Evolutionary conservation across 2,329 filamentous ascomycete species (phyloP), one percentile per base, ranked within the genome.

Genomic region (Hirsutella rhossiliensis): DNA sequence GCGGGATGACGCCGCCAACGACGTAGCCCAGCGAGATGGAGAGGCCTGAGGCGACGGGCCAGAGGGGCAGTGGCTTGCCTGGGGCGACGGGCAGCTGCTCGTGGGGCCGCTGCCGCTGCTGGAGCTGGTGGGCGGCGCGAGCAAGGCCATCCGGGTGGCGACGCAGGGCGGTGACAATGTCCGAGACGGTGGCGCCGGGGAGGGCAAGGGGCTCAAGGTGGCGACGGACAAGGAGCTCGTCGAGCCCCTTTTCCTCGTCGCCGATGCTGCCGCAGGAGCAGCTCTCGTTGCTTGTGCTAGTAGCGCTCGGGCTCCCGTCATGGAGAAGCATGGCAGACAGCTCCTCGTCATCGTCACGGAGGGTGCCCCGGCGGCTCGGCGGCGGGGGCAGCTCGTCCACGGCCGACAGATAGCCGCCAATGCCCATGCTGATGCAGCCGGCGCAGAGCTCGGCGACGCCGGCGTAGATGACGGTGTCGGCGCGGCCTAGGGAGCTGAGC

Each of bases 371-470:
- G 37, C 41, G 28, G 34, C 42, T 29, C 8, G 43, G 17, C 3
- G 40, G 2, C 11, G 48, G 34, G 9, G 49, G 52, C 23, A 56
- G 34, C 13, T 63, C 61, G 34, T 54, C 73, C 54, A 56, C 63
- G 43, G 79, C 78, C 2, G 80, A 77, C 2, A 87, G 64, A 53
- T 82, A 86, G 12, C 79, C 81, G 17, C 82, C 80, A 13, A 87
- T 71, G 3, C 82, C 82, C 82, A 86, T 86, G 39, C 77, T 82
- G 47, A 87, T 84, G 40, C 78, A 76, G 3, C 83, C 82, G 0
- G 80, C 79, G 47, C 82, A 81, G 34, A 86, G 67, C 58, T 87
- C 82, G 1, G 82, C 82, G 27, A 84, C 62, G 0, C 83, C 82
- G 3, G 79, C 82, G 34, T 78, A 76, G 19, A 88, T 74, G 43